Conservation (phyloP, 2,329 filamentous ascomycete species). For the Blastomyces silverae region DNA sequence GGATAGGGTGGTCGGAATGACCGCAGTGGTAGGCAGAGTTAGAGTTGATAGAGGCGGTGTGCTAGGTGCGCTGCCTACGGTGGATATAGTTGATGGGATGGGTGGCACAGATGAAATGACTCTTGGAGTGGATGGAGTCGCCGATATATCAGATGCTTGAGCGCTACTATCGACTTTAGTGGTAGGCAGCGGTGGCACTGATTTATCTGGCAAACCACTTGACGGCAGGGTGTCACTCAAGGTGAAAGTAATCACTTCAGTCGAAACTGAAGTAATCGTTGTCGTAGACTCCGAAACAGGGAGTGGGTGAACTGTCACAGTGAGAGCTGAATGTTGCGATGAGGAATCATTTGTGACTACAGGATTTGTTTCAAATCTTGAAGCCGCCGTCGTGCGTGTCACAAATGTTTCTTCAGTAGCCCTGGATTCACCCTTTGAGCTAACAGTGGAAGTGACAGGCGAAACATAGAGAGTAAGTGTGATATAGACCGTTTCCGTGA, state of each 20-base stretch:
- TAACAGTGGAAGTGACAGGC: neutral
- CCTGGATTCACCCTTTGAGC: neutral
- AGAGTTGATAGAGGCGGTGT: neutral
- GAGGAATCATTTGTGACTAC: neutral
- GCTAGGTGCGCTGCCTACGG: neutral
- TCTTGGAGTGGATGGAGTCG: neutral
- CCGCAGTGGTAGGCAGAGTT: neutral
- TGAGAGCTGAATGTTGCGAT: neutral
- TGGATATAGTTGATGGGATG: neutral
- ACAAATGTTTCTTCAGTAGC: neutral
- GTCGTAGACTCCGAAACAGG: conserved; percentile 5
- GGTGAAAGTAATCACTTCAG: conserved; percentile 5
- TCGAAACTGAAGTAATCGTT: conserved; percentile 5
- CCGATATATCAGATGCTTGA: neutral
- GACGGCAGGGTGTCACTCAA: neutral
- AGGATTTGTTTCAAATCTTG: neutral
- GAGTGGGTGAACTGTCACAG: conserved; percentile 4
- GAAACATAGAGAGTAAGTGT: conserved; percentile 7
- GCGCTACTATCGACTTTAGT: neutral
- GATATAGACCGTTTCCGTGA: conserved; percentile 9
- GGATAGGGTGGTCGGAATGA: neutral
- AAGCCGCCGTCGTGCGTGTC: neutral
- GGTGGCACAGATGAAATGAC: neutral
- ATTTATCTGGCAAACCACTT: neutral
- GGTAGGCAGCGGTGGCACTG: neutral